Percentiles rank a stretch among this genome's conserved stretches.
Conservation (phyloP, 495 filamentous ascomycete species). For the Polyplosphaeria fusca region DNA sequence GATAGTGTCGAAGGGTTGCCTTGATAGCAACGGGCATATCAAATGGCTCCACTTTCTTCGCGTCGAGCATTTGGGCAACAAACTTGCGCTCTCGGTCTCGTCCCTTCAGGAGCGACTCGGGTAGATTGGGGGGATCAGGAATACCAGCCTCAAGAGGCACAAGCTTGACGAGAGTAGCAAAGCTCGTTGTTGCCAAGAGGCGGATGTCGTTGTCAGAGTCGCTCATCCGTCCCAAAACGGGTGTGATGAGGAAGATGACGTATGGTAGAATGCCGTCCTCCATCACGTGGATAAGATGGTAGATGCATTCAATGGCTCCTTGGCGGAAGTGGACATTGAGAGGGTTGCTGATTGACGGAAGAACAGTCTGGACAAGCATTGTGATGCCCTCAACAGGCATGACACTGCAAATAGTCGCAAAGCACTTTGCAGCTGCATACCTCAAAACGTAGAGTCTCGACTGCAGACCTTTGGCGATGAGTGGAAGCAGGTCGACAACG, state of each 20-base stretch:
- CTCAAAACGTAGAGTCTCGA: constrained; percentile 85
- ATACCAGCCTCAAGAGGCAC: constrained; percentile 98
- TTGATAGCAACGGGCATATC: constrained; percentile 94
- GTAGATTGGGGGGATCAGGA: constrained; percentile 90
- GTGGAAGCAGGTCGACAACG: constrained; percentile 77
- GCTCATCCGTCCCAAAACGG: constrained; percentile 97
- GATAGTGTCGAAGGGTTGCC: constrained; percentile 89
- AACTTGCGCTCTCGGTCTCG: constrained; percentile 92
- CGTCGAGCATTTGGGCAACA: constrained; percentile 92
- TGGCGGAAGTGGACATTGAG: constrained; percentile 82
- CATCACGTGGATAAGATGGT: constrained; percentile 96
- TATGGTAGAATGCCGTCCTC: constrained; percentile 93
- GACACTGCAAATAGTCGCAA: constrained; percentile 95
- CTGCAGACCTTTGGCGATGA: constrained; percentile 79
- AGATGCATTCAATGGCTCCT: constrained; percentile 89
- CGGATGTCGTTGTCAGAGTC: constrained; percentile 95
- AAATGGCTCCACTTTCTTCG: constrained; percentile 92
- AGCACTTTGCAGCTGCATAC: constrained; percentile 95
- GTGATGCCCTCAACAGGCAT: constrained; percentile 94
- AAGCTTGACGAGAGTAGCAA: constrained; percentile 95
- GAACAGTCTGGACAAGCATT: constrained; percentile 84
- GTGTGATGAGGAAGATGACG: constrained; percentile 98
- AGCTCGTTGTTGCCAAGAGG: constrained; percentile 91
- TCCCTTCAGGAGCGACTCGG: constrained; percentile 79
- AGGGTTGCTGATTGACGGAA: constrained; percentile 85